Evolutionary conservation across 176 grass and related monocot species (phyloP).

Genomic region (Cymbopogon citratus): DNA sequence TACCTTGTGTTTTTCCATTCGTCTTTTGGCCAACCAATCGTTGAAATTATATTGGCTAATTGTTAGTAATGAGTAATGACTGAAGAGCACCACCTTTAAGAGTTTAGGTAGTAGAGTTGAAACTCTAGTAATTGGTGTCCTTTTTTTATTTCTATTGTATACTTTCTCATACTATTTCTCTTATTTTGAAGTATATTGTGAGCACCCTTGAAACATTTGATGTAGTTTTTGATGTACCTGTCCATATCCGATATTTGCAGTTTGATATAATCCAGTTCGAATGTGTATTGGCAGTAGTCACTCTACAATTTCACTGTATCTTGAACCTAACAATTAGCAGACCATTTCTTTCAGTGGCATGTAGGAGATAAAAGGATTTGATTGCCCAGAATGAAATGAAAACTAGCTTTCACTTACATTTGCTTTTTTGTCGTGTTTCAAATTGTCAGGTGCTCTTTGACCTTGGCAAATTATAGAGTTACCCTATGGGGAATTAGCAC

Average conservation of each 20-base stretch:
- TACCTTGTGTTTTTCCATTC: background rate
- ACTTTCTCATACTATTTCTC: background rate
- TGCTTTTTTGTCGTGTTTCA: background rate
- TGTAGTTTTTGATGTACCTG: constrained; percentile 14
- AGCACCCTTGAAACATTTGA: background rate
- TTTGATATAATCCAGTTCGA: background rate
- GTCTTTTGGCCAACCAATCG: background rate
- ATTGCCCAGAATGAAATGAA: background rate
- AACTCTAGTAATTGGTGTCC: background rate
- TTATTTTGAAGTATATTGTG: background rate
- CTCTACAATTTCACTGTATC: background rate
- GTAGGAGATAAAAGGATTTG: background rate
- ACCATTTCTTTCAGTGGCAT: background rate
- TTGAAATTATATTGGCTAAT: constrained; percentile 6
- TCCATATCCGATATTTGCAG: constrained; percentile 10
- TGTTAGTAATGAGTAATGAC: constrained; percentile 4
- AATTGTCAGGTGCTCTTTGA: background rate
- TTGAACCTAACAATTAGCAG: constrained; percentile 3
- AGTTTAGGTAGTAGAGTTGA: background rate
- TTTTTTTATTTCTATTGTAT: background rate
- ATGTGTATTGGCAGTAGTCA: background rate
- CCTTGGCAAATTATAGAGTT: background rate
- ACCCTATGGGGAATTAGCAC: background rate
- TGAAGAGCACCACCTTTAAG: background rate
- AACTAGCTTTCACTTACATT: background rate